Percentiles rank a stretch among this genome's conserved stretches.
Evolutionary conservation across 257 asterid genomes (phyloP).

Genomic region (Solanum ossicruentum): DNA sequence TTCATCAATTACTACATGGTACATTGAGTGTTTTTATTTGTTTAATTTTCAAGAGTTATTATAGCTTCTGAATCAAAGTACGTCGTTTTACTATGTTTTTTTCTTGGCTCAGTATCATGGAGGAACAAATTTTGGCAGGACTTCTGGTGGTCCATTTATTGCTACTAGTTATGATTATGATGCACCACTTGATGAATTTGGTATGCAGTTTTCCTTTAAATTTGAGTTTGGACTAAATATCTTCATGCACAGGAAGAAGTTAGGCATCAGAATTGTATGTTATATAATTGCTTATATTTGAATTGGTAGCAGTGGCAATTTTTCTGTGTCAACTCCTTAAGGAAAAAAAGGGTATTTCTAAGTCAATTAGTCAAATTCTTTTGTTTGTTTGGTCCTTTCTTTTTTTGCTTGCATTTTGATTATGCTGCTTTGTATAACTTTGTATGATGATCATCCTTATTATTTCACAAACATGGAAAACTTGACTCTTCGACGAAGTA

Average conservation of each 20-base stretch:
- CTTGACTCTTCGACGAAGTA: background rate
- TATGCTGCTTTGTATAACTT: background rate
- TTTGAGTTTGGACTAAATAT: background rate
- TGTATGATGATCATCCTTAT: background rate
- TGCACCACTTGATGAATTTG: constrained; percentile 75
- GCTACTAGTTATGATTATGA: constrained; percentile 81
- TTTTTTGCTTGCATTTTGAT: background rate
- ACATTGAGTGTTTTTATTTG: background rate
- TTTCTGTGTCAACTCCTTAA: too few species aligned
- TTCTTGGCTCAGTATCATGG: constrained; percentile 39
- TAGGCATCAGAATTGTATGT: background rate
- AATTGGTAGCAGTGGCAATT: background rate
- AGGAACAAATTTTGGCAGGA: constrained; percentile 77
- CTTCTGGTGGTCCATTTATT: constrained; percentile 76
- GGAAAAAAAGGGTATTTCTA: background rate
- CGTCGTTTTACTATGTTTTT: background rate
- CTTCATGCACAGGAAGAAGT: background rate
- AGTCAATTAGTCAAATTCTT: background rate
- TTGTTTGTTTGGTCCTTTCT: background rate
- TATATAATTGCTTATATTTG: background rate
- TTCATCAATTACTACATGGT: constrained; percentile 93
- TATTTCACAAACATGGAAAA: background rate
- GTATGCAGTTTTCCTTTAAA: constrained; percentile 9
- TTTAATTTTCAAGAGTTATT: background rate
- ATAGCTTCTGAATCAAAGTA: background rate